Percentiles rank a stretch among this genome's conserved stretches.
phyloP scores from a whole-genome alignment of 768 basidiomycete genomes.

The Pilatotrama ljubarskyi region DNA sequence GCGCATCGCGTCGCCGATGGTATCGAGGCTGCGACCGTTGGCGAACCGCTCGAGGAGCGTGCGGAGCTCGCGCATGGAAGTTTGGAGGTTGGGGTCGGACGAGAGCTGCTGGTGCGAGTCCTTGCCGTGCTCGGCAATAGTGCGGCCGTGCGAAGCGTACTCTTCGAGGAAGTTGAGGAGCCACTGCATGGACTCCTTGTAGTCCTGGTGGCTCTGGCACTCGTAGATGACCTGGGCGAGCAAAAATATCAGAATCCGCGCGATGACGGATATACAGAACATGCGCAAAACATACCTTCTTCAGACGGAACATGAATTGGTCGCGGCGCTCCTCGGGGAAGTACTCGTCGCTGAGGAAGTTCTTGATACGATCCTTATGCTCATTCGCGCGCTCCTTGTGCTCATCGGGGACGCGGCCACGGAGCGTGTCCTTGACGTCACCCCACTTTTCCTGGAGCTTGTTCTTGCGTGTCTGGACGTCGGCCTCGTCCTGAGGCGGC shows the following conservation, averaged over 20 bases:
- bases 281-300: slow-evolving; percentile 55
- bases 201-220: slow-evolving; percentile 89
- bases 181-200: slow-evolving; percentile 78
- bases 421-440: slow-evolving; percentile 39
- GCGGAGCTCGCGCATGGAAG: slow-evolving; percentile 63
- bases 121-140: slow-evolving; percentile 24
- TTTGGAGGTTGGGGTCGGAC: slow-evolving; percentile 57
- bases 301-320: slow-evolving; percentile 89
- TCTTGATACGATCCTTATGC: slow-evolving; percentile 55
- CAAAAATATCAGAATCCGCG: neutral
- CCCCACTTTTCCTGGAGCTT: slow-evolving; percentile 33
- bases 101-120: slow-evolving; percentile 26
- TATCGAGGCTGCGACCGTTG: slow-evolving; percentile 62
- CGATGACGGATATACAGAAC: neutral
- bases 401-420: slow-evolving; percentile 65
- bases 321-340: slow-evolving; percentile 91
- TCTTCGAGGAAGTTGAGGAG: slow-evolving; percentile 61
- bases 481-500: slow-evolving; percentile 33
- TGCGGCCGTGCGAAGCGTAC: slow-evolving; percentile 49
- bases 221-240: slow-evolving; percentile 65
- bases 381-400: slow-evolving; percentile 60
- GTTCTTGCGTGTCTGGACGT: slow-evolving; percentile 39
- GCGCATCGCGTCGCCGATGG: slow-evolving; percentile 68
- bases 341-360: slow-evolving; percentile 77
- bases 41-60: slow-evolving; percentile 91